phyloP scores from a whole-genome alignment of 2,329 filamentous ascomycete genomes.

The Pseudocercospora macadamiae region DNA sequence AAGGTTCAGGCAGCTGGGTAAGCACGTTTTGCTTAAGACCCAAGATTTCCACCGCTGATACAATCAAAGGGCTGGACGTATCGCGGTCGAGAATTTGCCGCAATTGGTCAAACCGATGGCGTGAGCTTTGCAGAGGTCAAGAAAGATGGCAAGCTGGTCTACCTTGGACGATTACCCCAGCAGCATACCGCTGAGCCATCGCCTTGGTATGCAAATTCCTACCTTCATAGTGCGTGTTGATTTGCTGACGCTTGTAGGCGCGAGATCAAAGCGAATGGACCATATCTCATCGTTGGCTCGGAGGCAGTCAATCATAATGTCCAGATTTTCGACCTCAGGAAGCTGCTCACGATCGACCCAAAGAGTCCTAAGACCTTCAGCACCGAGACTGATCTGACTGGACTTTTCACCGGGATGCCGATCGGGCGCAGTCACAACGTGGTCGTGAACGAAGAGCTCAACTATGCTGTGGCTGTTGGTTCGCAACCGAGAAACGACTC shows the following conservation, averaged over 20 bases:
- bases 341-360: conserved; percentile 54
- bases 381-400: conserved; percentile 40
- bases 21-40: no score
- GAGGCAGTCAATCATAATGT: conserved; percentile 58
- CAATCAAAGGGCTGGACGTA: conserved; percentile 52
- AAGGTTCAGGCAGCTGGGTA: conserved; percentile 53
- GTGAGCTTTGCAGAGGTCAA: conserved; percentile 60
- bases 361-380: conserved; percentile 48
- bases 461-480: conserved; percentile 51
- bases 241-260: no score
- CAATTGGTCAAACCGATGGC: conserved; percentile 59
- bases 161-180: conserved; percentile 58
- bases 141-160: conserved; percentile 54
- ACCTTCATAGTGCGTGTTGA: no score
- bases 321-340: conserved; percentile 66
- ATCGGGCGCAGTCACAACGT: conserved; percentile 57
- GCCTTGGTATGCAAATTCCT: no score
- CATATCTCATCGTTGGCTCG: conserved; percentile 48
- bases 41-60: neutral
- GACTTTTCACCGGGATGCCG: conserved; percentile 49
- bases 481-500: conserved; percentile 46
- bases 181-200: conserved; percentile 48
- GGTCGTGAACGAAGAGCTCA: conserved; percentile 54
- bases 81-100: conserved; percentile 58
- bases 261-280: conserved; percentile 53